Conservation (phyloP, 73 alveolate species). For the Halteria grandinella region DNA sequence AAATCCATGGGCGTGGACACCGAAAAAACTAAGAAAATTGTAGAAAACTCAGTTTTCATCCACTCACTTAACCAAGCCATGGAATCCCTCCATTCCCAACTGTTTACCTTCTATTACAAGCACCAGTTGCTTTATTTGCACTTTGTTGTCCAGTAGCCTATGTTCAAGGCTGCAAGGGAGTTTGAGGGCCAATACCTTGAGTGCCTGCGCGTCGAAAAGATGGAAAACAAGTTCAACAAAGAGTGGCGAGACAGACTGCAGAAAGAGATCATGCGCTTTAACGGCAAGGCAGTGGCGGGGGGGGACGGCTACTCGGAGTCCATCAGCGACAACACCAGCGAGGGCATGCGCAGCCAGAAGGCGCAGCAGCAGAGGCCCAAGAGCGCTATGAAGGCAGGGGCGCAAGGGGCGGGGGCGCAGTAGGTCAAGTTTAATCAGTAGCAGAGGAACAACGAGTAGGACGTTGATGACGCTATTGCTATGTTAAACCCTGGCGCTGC, state of each 20-base stretch:
- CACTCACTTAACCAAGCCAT: conserved; percentile 17
- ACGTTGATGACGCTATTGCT: conserved; percentile 30
- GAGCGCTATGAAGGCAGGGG: conserved; percentile 10
- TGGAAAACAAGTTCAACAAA: conserved; percentile 38
- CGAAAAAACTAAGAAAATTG: conserved; percentile 56
- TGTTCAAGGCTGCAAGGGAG: conserved; percentile 47
- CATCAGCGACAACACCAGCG: conserved; percentile 23
- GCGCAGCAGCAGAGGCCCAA: conserved; percentile 10
- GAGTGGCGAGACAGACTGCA: conserved; percentile 30
- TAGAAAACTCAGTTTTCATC: conserved; percentile 51
- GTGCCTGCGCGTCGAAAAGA: conserved; percentile 20
- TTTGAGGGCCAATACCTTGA: conserved; percentile 25
- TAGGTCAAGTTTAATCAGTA: conserved; percentile 1
- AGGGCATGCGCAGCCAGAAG: conserved; percentile 15
- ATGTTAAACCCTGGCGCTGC: conserved; percentile 10
- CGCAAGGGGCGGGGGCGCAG: not conserved
- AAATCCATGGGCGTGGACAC: conserved; percentile 51
- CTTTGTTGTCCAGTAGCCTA: conserved; percentile 14
- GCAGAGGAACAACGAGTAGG: not conserved
- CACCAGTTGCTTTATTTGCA: conserved; percentile 18
- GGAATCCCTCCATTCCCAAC: conserved; percentile 1
- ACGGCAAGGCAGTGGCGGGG: conserved; percentile 33
- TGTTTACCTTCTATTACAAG: conserved; percentile 35
- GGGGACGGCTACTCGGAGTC: conserved; percentile 10
- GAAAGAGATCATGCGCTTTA: conserved; percentile 40